Evolutionary conservation across 257 asterid species (phyloP).

Genomic region (Plectranthus barbatus): DNA sequence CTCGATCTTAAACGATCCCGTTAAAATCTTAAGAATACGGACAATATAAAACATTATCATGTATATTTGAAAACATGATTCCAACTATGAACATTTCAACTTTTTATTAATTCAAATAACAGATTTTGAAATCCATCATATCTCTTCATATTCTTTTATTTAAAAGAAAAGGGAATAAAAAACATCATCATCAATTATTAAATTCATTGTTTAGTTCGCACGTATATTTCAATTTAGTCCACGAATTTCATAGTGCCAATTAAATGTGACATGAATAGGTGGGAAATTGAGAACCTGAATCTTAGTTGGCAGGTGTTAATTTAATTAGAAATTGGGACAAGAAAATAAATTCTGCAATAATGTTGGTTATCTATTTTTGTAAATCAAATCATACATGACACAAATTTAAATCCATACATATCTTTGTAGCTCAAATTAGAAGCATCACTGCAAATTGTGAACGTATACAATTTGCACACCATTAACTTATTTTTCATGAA

Average conservation of each 20-base stretch:
- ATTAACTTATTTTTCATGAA: background rate
- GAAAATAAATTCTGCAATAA: conserved; percentile 11
- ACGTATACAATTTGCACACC: conserved; percentile 16
- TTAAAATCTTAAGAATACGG: too few species aligned
- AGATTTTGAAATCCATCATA: too few species aligned
- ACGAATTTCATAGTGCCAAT: background rate
- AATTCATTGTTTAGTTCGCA: background rate
- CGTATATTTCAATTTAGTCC: background rate
- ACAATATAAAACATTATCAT: too few species aligned
- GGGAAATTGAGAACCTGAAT: conserved; percentile 8
- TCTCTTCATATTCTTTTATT: too few species aligned
- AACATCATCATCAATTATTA: background rate
- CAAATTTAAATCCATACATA: background rate
- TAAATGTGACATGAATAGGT: conserved; percentile 14
- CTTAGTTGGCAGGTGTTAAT: conserved; percentile 2
- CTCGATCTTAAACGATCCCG: too few species aligned
- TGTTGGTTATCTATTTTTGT: background rate
- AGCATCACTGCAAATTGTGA: conserved; percentile 11
- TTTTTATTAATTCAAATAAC: too few species aligned
- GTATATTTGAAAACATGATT: too few species aligned
- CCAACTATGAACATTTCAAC: too few species aligned
- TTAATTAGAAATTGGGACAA: background rate
- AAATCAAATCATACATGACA: conserved; percentile 7
- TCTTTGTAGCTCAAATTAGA: background rate
- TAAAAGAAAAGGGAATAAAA: too few species aligned